phyloP scores from a whole-genome alignment of 2,329 filamentous ascomycete species.

The Monosporascus sp. region DNA sequence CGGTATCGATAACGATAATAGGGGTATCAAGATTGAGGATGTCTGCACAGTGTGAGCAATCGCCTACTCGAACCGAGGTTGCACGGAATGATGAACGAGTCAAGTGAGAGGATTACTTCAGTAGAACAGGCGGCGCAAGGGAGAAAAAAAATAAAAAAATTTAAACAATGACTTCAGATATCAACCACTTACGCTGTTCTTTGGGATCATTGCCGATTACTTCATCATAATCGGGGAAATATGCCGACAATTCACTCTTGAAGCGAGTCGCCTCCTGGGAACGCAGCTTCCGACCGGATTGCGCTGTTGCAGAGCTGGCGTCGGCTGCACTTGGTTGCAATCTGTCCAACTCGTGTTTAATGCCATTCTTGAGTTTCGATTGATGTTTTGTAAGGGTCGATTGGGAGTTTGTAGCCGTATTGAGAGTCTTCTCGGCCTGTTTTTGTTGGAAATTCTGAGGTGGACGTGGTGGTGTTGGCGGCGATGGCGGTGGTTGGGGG shows the following conservation, averaged over 20 bases:
- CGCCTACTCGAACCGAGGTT: constrained; percentile 2
- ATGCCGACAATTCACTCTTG: constrained; percentile 86
- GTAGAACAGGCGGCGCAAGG: not conserved
- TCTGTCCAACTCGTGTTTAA: constrained; percentile 54
- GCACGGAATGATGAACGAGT: not conserved
- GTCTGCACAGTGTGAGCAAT: constrained; percentile 44
- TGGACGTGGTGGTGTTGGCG: constrained; percentile 11
- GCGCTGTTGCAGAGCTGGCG: constrained; percentile 38
- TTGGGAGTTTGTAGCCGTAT: constrained; percentile 19
- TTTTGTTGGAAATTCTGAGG: constrained; percentile 7
- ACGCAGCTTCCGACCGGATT: constrained; percentile 70
- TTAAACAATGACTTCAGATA: constrained; percentile 3
- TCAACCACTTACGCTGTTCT: constrained; percentile 61
- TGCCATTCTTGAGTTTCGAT: constrained; percentile 55
- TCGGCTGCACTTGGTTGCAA: constrained; percentile 45
- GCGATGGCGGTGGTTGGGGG: constrained; percentile 11
- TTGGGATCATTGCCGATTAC: constrained; percentile 81
- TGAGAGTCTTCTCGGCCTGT: constrained; percentile 10
- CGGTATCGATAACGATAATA: constrained; percentile 62
- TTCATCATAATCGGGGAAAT: constrained; percentile 93
- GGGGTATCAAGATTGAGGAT: constrained; percentile 66
- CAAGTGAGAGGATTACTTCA: not conserved
- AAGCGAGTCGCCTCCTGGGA: constrained; percentile 80
- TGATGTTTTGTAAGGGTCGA: constrained; percentile 42
- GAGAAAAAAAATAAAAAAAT: not conserved